Conservation (phyloP, 2,329 filamentous ascomycete genomes). For the Pseudogymnoascus sp. region DNA sequence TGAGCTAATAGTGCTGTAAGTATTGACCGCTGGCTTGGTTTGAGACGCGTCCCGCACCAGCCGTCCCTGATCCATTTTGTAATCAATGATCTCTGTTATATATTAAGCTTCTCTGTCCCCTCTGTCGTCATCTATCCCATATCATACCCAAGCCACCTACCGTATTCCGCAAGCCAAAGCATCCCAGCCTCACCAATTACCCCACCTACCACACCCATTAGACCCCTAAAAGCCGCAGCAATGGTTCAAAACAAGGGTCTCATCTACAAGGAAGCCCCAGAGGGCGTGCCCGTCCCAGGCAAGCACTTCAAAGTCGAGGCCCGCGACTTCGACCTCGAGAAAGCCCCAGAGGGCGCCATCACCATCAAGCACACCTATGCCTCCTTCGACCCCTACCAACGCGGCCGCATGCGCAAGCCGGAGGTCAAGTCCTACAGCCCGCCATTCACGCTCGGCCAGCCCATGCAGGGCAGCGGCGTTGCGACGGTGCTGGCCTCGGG, state of each 20-base stretch:
- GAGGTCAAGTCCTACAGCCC: constrained; percentile 58
- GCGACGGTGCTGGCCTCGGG: constrained; percentile 64
- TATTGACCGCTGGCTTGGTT: not conserved
- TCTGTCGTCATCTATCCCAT: not conserved
- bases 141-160: not conserved
- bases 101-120: not conserved
- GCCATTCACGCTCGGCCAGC: constrained; percentile 50
- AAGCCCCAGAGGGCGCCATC: constrained; percentile 55
- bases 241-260: constrained; percentile 62
- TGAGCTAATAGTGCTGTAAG: not conserved
- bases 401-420: constrained; percentile 65
- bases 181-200: not conserved
- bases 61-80: not conserved
- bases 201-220: not conserved
- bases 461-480: constrained; percentile 56
- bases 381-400: constrained; percentile 79
- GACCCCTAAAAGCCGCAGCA: not conserved
- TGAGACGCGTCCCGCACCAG: not conserved
- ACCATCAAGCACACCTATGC: constrained; percentile 62
- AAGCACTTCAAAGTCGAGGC: constrained; percentile 61
- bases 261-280: constrained; percentile 62
- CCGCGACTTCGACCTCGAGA: constrained; percentile 56
- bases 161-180: not conserved
- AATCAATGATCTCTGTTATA: not conserved
- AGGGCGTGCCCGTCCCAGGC: constrained; percentile 58